Percentiles rank a stretch among this genome's conserved stretches.
These are phyloP conservation scores for Huiozyma sinensis DNA, from an alignment of 805 yeast genomes.

Conservation along the genomic window DNA sequence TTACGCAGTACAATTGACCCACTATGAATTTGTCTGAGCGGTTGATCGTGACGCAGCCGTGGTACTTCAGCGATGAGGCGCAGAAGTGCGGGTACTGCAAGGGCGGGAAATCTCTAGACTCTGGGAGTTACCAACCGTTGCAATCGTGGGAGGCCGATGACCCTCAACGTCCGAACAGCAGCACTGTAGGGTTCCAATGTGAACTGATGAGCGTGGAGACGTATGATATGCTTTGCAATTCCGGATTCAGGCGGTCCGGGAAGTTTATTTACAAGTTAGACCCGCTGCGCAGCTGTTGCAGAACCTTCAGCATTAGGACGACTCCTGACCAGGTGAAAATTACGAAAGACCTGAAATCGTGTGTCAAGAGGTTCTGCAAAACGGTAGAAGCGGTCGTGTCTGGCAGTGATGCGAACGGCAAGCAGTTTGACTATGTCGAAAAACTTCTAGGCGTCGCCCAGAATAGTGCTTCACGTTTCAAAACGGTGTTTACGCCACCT, in stretches of 20 bases:
- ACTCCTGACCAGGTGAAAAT: constrained; percentile 35
- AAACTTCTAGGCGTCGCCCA: constrained; percentile 28
- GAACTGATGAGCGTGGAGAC: constrained; percentile 37
- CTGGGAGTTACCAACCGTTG: constrained; percentile 30
- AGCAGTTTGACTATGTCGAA: constrained; percentile 28
- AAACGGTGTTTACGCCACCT: constrained; percentile 44
- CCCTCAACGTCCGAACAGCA: constrained; percentile 10
- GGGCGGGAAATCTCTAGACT: constrained; percentile 33
- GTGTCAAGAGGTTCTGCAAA: constrained; percentile 47
- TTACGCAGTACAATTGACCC: too few relatives aligned
- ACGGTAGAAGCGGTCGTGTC: constrained; percentile 1
- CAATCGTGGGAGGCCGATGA: constrained; percentile 25
- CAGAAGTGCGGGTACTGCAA: constrained; percentile 66
- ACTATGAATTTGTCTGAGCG: constrained; percentile 13
- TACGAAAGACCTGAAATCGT: constrained; percentile 56
- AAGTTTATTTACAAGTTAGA: constrained; percentile 57
- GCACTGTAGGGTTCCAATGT: constrained; percentile 32
- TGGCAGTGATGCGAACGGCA: constrained; percentile 2
- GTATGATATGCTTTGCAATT: constrained; percentile 57
- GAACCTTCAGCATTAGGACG: constrained; percentile 69
- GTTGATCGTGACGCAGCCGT: constrained; percentile 35
- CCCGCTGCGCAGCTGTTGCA: constrained; percentile 61
- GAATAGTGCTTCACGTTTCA: constrained; percentile 9
- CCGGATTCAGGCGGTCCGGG: constrained; percentile 78
- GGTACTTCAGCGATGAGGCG: constrained; percentile 31